Evolutionary conservation across 2,329 filamentous ascomycete genomes (phyloP).

Genomic region (Calonectria hongkongensis): DNA sequence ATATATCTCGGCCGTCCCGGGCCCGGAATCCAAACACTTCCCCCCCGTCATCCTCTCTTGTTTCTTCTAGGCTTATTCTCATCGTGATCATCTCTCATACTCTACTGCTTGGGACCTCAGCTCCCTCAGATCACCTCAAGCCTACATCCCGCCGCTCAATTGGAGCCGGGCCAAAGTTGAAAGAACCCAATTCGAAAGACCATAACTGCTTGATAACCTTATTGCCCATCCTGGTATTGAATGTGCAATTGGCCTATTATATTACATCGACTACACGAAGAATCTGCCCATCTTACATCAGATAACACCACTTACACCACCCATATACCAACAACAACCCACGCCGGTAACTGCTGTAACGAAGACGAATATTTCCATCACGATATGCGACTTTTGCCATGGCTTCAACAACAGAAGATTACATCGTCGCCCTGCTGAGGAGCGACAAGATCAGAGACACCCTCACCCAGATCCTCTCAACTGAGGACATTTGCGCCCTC

Average conservation of each 20-base stretch:
- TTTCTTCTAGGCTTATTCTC: slow-evolving; percentile 35
- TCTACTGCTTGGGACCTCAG: slow-evolving; percentile 31
- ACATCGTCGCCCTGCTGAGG: slow-evolving; percentile 75
- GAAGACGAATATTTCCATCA: slow-evolving; percentile 28
- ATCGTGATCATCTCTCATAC: slow-evolving; percentile 33
- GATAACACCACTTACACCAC: slow-evolving; percentile 36
- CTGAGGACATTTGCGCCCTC: slow-evolving; percentile 73
- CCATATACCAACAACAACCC: slow-evolving; percentile 28
- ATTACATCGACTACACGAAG: slow-evolving; percentile 26
- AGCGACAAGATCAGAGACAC: slow-evolving; percentile 69
- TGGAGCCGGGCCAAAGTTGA: slow-evolving; percentile 33
- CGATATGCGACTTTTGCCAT: slow-evolving; percentile 72
- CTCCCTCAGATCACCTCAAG: slow-evolving; percentile 31
- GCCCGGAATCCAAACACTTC: slow-evolving; percentile 43
- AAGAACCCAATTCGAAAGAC: slow-evolving; percentile 31
- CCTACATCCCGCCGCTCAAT: slow-evolving; percentile 40
- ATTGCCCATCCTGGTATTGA: slow-evolving; percentile 15
- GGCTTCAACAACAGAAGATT: slow-evolving; percentile 67
- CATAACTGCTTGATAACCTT: slow-evolving; percentile 27
- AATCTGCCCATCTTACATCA: slow-evolving; percentile 46
- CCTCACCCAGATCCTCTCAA: slow-evolving; percentile 70
- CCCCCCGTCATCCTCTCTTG: slow-evolving; percentile 40
- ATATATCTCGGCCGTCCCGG: slow-evolving; percentile 54
- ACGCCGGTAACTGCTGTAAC: slow-evolving; percentile 15
- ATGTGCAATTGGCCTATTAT: slow-evolving; percentile 38